Base-by-base conservation (phyloP, 179 eudicot species). In the Kewa caespitosa region DNA sequence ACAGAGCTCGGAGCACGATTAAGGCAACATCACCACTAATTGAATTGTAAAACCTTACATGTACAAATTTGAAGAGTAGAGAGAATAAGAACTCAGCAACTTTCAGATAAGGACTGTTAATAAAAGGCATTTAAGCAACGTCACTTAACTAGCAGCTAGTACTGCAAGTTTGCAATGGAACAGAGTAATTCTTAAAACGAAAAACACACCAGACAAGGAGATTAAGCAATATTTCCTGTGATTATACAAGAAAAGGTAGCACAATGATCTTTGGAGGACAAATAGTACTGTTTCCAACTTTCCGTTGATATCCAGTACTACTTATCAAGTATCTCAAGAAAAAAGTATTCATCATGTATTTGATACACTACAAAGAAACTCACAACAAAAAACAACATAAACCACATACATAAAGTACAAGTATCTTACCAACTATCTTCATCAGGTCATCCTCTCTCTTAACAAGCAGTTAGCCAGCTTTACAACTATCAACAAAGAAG, bases 371-470 rank as follows among this genome's bases (percentile, higher is more conserved):
- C 28, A 10, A 39, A 65, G 42, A 66, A 72, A 55, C 52, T 46
- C 12, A 66, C 18, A 72, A 8, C 36, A 50, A 61, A 68, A 72
- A 5, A 72, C 8, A 78, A 30, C 50, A 78, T 42, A 69, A 57
- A 30, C 27, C 6, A 74, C 54, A 69, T 39, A 39, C 71, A 38
- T 18, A 27, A 41, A 25, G 7, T 65, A 70, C 57, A 78, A 33
- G 15, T 32, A 17, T 37, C 80, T 59, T 74, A 72, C 64, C 71
- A 15, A 36, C 31, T n/a, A 57, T 79, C 27, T 78, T 50, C n/a
- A n/a, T n/a, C n/a, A n/a, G n/a, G n/a, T n/a, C 61, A 66, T 30
- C 41, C 6, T 20, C 73, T 57, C 38, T 54, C 20, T 17, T 59
- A 18, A 8, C 15, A 71, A 41, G 50, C 52, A 38, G 73, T 43